A percentile compares a stretch with the other conserved stretches of the same genome.
Evolutionary conservation across 2,329 filamentous ascomycete species (phyloP).

Genomic region (Paecilomyces sp.): DNA sequence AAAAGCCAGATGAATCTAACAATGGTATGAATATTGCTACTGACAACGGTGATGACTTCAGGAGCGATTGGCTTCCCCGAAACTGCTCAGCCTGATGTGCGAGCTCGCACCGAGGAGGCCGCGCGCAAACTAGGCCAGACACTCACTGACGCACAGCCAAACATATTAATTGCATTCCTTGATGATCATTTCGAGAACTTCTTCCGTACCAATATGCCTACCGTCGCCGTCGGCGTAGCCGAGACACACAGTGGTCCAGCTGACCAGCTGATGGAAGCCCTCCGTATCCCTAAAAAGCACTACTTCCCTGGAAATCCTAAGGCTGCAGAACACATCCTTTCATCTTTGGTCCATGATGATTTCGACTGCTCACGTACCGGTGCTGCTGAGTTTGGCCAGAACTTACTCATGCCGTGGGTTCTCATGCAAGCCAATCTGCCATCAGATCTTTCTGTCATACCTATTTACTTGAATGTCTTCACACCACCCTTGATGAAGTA

Average conservation of each 20-base stretch:
- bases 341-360: conserved; percentile 14
- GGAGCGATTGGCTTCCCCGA: conserved; percentile 21
- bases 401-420: conserved; percentile 23
- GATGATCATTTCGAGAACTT: conserved; percentile 26
- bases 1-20: background rate
- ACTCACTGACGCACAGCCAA: conserved; percentile 17
- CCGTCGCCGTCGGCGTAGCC: conserved; percentile 18
- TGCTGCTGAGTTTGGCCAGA: conserved; percentile 17
- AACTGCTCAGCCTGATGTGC: conserved; percentile 16
- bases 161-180: conserved; percentile 24
- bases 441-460: conserved; percentile 15
- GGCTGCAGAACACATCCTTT: conserved; percentile 17
- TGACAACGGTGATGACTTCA: background rate
- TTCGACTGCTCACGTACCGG: conserved; percentile 19
- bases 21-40: background rate
- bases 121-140: conserved; percentile 18
- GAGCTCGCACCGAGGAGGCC: conserved; percentile 17
- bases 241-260: conserved; percentile 19
- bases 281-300: conserved; percentile 16
- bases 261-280: conserved; percentile 21
- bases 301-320: conserved; percentile 17
- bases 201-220: conserved; percentile 21
- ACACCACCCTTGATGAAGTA: conserved; percentile 22
- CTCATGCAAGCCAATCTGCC: conserved; percentile 17
- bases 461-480: conserved; percentile 23